Evolutionary conservation across 345 rosid species (phyloP).

Genomic region (Populus davidiana): DNA sequence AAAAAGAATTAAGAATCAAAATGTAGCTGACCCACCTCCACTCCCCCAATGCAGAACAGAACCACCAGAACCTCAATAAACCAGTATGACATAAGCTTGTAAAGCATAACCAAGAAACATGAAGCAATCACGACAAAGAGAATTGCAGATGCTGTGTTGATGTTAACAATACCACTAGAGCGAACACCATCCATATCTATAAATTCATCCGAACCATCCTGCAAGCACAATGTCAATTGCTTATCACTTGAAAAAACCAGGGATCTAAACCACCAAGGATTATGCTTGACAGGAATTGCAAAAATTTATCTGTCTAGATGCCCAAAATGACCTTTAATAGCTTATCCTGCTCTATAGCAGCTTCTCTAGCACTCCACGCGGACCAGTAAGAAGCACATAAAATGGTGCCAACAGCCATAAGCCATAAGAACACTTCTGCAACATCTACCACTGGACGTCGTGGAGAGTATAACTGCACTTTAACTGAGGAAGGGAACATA

Average conservation of each 20-base stretch:
- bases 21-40: slow-evolving; percentile 59
- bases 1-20: not conserved
- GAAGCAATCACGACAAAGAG: slow-evolving; percentile 93
- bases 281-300: not conserved
- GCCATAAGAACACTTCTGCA: slow-evolving; percentile 98
- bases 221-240: slow-evolving; percentile 16
- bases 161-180: slow-evolving; percentile 63
- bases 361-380: slow-evolving; percentile 87
- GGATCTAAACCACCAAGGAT: slow-evolving; percentile 5
- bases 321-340: slow-evolving; percentile 61
- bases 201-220: slow-evolving; percentile 76
- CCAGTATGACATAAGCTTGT: slow-evolving; percentile 94
- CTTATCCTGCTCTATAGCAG: slow-evolving; percentile 85
- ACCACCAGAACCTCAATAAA: slow-evolving; percentile 88
- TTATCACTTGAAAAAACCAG: not conserved
- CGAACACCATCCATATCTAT: slow-evolving; percentile 41
- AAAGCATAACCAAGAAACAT: slow-evolving; percentile 92
- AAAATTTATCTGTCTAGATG: not conserved
- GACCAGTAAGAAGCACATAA: slow-evolving; percentile 95
- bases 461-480: slow-evolving; percentile 85
- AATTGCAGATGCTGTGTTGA: slow-evolving; percentile 70
- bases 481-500: slow-evolving; percentile 48
- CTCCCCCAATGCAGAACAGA: slow-evolving; percentile 92
- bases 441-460: slow-evolving; percentile 83
- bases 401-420: slow-evolving; percentile 95